phyloP scores from a whole-genome alignment of 495 filamentous ascomycete species.

The Aspergillus bertholletiae region DNA sequence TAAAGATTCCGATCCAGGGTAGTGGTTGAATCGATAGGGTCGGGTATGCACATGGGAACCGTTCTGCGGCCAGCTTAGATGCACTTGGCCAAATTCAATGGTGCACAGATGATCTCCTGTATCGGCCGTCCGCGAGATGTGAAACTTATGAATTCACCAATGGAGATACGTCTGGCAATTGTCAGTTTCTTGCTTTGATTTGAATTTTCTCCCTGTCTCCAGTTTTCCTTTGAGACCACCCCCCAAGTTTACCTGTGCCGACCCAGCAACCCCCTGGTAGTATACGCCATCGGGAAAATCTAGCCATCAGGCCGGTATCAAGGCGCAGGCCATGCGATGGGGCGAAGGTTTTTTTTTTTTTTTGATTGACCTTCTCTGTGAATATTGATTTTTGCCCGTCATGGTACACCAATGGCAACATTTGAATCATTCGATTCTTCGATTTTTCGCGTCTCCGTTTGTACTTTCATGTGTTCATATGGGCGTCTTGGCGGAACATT shows the following conservation, averaged over 20 bases:
- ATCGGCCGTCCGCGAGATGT: conserved; percentile 4
- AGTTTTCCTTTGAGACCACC: neutral
- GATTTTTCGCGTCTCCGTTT: conserved; percentile 6
- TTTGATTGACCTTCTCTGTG: conserved; percentile 33
- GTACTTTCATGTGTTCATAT: conserved; percentile 13
- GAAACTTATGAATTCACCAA: conserved; percentile 1
- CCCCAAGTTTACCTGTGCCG: neutral
- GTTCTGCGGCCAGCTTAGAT: neutral
- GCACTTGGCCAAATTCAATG: neutral
- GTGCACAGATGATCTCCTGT: neutral
- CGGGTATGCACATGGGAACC: neutral
- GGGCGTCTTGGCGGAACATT: conserved; percentile 18
- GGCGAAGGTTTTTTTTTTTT: conserved; percentile 3
- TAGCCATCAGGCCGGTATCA: neutral
- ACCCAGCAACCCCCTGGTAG: neutral
- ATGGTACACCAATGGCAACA: conserved; percentile 19
- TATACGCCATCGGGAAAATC: too few relatives aligned
- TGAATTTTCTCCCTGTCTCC: neutral
- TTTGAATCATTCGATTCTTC: conserved; percentile 13
- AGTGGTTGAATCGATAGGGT: neutral
- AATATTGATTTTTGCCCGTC: conserved; percentile 31
- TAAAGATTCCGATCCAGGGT: neutral
- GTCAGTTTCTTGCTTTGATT: conserved; percentile 1
- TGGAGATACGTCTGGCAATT: conserved; percentile 12
- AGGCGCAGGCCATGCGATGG: neutral